A percentile compares a stretch with the other conserved stretches of the same genome.
Conservation (phyloP, 768 basidiomycete genomes). For the Galerina sulciceps region DNA sequence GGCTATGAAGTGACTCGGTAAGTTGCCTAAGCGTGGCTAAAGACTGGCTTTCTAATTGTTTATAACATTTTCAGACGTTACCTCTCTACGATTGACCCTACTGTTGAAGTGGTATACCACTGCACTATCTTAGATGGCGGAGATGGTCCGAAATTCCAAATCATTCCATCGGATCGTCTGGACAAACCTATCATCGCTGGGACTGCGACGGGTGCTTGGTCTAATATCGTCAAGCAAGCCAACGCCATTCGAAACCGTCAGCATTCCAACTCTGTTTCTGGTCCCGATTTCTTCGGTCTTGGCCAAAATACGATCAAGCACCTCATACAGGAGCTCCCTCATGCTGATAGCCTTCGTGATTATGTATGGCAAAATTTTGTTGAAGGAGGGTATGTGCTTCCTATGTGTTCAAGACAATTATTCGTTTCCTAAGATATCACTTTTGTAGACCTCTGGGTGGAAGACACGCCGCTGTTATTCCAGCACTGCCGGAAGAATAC, state of each 20-base stretch:
- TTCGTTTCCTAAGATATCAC: slow-evolving; percentile 1
- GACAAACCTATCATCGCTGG: slow-evolving; percentile 78
- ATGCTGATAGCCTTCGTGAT: slow-evolving; percentile 71
- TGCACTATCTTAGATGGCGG: slow-evolving; percentile 87
- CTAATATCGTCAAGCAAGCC: slow-evolving; percentile 80
- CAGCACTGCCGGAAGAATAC: slow-evolving; percentile 78
- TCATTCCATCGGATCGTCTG: slow-evolving; percentile 72
- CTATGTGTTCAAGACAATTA: slow-evolving; percentile 2
- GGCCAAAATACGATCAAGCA: slow-evolving; percentile 90
- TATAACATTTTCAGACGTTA: slow-evolving; percentile 58
- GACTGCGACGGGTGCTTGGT: slow-evolving; percentile 91
- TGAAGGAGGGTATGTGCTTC: slow-evolving; percentile 75
- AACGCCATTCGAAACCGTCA: slow-evolving; percentile 81
- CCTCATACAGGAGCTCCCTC: slow-evolving; percentile 83
- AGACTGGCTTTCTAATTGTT: slow-evolving; percentile 3
- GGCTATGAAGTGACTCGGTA: slow-evolving; percentile 84
- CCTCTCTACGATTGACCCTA: slow-evolving; percentile 73
- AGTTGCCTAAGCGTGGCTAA: slow-evolving; percentile 20
- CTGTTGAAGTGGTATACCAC: slow-evolving; percentile 70
- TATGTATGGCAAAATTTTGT: slow-evolving; percentile 89
- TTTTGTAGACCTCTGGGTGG: slow-evolving; percentile 70
- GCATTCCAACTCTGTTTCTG: slow-evolving; percentile 87
- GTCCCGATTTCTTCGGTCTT: slow-evolving; percentile 87
- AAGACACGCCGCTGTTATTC: slow-evolving; percentile 81
- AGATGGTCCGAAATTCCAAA: slow-evolving; percentile 86